Conservation (phyloP, 345 rosid genomes). For the Arabidopsis arenosa region DNA sequence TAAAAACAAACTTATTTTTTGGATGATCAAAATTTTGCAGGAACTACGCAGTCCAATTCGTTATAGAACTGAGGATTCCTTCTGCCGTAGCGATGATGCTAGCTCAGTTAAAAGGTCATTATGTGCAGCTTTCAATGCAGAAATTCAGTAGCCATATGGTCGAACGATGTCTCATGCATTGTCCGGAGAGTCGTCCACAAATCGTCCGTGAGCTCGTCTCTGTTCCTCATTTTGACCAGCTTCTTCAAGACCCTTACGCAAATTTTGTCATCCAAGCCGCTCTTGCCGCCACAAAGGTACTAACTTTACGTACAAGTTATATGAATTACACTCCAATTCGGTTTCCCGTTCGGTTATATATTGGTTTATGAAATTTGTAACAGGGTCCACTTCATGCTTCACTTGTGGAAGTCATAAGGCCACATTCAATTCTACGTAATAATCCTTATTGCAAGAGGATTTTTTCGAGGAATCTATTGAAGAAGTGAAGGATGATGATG, state of each 20-base stretch:
- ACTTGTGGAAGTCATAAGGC: constrained; percentile 43
- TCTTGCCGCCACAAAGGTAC: constrained; percentile 52
- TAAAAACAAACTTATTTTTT: neutral
- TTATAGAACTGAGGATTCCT: constrained; percentile 57
- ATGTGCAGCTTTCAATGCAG: constrained; percentile 59
- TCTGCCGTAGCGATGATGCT: constrained; percentile 50
- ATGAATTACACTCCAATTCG: neutral
- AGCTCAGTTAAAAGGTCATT: constrained; percentile 61
- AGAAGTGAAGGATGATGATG: constrained; percentile 40
- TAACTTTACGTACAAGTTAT: neutral
- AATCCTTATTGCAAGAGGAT: constrained; percentile 49
- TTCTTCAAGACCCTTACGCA: constrained; percentile 63
- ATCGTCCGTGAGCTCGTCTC: constrained; percentile 56
- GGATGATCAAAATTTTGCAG: constrained; percentile 36
- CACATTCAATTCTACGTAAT: constrained; percentile 46
- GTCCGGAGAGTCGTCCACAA: constrained; percentile 48
- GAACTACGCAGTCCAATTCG: constrained; percentile 65
- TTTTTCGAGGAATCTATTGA: constrained; percentile 44
- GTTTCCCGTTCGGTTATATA: neutral
- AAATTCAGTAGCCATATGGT: constrained; percentile 67
- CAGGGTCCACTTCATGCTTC: constrained; percentile 50
- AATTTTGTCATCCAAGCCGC: constrained; percentile 68
- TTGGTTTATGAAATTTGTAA: neutral
- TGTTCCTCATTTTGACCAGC: constrained; percentile 54
- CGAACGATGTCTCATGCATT: constrained; percentile 53